Conservation (phyloP, 768 basidiomycete species). For the Rhizopogon roseolus region DNA sequence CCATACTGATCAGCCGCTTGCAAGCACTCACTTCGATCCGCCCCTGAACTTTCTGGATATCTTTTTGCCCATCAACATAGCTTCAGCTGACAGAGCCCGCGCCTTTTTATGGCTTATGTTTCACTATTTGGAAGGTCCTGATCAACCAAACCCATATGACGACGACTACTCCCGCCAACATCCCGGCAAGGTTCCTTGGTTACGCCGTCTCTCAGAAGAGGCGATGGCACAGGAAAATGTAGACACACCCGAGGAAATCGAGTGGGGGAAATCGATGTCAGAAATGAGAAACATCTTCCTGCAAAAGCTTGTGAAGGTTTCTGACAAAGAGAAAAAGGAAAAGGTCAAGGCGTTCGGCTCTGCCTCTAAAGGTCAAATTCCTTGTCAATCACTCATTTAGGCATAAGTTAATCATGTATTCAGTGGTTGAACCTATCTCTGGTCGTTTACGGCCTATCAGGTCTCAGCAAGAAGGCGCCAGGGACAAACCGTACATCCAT, state of each 20-base stretch:
- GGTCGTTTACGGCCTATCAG: conserved; percentile 22
- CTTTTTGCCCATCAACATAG: conserved; percentile 72
- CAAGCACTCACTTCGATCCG: conserved; percentile 69
- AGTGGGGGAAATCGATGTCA: conserved; percentile 77
- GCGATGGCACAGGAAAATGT: conserved; percentile 68
- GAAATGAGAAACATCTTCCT: conserved; percentile 66
- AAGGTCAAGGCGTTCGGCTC: conserved; percentile 37
- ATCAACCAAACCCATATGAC: conserved; percentile 68
- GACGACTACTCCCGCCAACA: conserved; percentile 56
- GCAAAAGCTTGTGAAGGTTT: conserved; percentile 56
- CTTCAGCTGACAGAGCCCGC: conserved; percentile 67
- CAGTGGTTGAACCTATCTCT: conserved; percentile 19
- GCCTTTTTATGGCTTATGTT: conserved; percentile 84
- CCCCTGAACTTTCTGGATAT: conserved; percentile 76
- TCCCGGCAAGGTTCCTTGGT: conserved; percentile 59
- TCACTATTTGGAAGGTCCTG: conserved; percentile 70
- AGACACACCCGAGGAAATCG: conserved; percentile 71
- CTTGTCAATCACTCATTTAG: not conserved
- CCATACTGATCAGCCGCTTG: conserved; percentile 42
- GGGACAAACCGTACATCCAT: conserved; percentile 30
- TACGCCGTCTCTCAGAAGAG: conserved; percentile 49
- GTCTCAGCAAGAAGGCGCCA: conserved; percentile 16
- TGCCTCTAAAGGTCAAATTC: conserved; percentile 20
- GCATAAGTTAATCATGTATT: not conserved
- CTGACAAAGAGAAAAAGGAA: conserved; percentile 49